Percentiles rank a stretch among this genome's conserved stretches.
phyloP scores from a whole-genome alignment of 495 filamentous ascomycete species.

The Penicillium egyptiacum region DNA sequence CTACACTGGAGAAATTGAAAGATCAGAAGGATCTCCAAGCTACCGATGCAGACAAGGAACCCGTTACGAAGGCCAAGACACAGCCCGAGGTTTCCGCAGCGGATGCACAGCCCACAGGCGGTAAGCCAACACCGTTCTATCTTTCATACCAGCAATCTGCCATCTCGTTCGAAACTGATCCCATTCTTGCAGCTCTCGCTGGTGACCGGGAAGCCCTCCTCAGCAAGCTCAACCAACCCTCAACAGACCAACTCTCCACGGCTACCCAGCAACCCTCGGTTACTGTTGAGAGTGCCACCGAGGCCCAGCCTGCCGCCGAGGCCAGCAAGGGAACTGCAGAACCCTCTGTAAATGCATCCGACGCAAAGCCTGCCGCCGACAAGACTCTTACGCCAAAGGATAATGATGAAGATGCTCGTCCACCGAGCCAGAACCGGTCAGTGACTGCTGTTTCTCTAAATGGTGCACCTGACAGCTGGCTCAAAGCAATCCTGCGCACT shows the following conservation, averaged over 20 bases:
- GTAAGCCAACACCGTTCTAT: slow-evolving; percentile 30
- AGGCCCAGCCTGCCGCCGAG: slow-evolving; percentile 20
- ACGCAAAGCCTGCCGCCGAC: slow-evolving; percentile 15
- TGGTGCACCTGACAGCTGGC: slow-evolving; percentile 44
- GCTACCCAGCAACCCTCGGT: slow-evolving; percentile 12
- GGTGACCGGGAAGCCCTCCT: slow-evolving; percentile 42
- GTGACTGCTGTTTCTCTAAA: slow-evolving; percentile 47
- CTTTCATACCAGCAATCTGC: slow-evolving; percentile 21
- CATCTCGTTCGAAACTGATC: slow-evolving; percentile 39
- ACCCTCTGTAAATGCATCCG: slow-evolving; percentile 6
- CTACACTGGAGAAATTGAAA: slow-evolving; percentile 14
- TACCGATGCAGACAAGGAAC: slow-evolving; percentile 5
- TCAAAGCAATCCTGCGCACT: slow-evolving; percentile 45
- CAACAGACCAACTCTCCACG: slow-evolving; percentile 31
- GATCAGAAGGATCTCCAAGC: slow-evolving; percentile 13
- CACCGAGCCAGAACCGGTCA: slow-evolving; percentile 47
- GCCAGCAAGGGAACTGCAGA: slow-evolving; percentile 18
- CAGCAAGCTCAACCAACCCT: slow-evolving; percentile 34
- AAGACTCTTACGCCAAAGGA: slow-evolving; percentile 24
- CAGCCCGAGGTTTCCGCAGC: slow-evolving; percentile 17
- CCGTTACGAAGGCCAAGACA: slow-evolving; percentile 18
- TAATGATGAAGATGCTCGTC: slow-evolving; percentile 40
- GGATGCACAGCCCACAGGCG: slow-evolving; percentile 25
- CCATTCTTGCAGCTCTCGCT: slow-evolving; percentile 39
- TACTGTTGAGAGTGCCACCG: slow-evolving; percentile 18